Percentiles rank a stretch among this genome's conserved stretches.
phyloP scores from a whole-genome alignment of 2,329 filamentous ascomycete species.

The Neonectria sp. region DNA sequence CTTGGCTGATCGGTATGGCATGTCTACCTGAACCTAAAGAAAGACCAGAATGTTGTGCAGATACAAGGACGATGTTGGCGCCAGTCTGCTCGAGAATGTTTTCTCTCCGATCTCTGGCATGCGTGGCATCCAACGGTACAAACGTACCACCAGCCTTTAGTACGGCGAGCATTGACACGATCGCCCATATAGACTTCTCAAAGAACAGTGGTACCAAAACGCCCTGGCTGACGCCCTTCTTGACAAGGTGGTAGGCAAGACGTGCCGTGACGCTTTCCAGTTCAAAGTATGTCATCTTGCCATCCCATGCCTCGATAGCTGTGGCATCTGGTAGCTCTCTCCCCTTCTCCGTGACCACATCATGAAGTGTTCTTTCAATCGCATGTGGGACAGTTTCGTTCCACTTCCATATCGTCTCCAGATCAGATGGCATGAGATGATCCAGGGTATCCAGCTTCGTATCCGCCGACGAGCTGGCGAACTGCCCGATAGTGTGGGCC shows the following conservation, averaged over 20 bases:
- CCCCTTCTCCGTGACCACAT: neutral
- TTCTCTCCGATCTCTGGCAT: conserved; percentile 1
- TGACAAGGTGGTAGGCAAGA: conserved; percentile 5
- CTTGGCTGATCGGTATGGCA: neutral
- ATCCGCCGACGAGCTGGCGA: neutral
- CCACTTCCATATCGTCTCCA: conserved; percentile 22
- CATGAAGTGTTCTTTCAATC: conserved; percentile 12
- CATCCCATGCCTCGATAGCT: conserved; percentile 13
- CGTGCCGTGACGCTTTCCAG: conserved; percentile 10
- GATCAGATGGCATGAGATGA: conserved; percentile 7
- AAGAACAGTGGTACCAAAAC: conserved; percentile 50
- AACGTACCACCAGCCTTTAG: conserved; percentile 47
- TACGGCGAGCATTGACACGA: conserved; percentile 43
- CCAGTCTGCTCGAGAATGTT: conserved; percentile 14
- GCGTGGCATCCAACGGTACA: conserved; percentile 30
- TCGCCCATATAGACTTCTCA: conserved; percentile 43
- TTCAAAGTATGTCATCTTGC: conserved; percentile 17
- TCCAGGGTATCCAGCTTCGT: conserved; percentile 3
- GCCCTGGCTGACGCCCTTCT: neutral
- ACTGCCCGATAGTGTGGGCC: conserved; percentile 8
- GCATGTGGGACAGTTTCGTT: conserved; percentile 16
- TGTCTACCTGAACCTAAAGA: neutral
- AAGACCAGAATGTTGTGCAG: neutral
- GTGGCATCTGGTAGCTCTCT: neutral
- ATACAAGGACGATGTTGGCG: neutral